A percentile compares a stretch with the other conserved stretches of the same genome.
Conservation (phyloP, 495 filamentous ascomycete genomes). For the Hypoxylon lienhwacheense region DNA sequence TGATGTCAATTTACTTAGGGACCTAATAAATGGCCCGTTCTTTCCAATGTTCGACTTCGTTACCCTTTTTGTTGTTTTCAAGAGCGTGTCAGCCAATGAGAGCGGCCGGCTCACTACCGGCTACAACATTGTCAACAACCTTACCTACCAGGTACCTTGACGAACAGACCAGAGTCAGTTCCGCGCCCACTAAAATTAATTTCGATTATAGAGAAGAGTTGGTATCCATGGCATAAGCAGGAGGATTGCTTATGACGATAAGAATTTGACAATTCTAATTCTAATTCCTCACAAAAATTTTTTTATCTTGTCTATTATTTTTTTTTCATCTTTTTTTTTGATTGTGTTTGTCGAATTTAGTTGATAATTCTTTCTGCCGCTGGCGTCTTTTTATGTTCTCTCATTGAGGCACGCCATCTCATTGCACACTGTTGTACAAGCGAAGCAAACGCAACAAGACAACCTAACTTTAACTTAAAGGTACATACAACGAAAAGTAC, state of each 20-base stretch:
- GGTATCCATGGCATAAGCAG: conserved; percentile 15
- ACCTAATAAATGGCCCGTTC: no score
- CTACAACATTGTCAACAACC: conserved; percentile 36
- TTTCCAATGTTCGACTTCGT: conserved; percentile 19
- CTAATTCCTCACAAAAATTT: conserved; percentile 4
- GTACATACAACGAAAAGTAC: no score
- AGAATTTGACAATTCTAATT: conserved; percentile 13
- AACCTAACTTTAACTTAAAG: no score
- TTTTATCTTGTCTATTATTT: background rate
- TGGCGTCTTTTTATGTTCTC: background rate
- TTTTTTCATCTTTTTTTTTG: background rate
- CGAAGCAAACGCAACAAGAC: no score
- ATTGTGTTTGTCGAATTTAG: background rate
- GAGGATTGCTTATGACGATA: conserved; percentile 17
- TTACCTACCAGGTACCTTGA: no score
- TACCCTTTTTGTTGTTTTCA: conserved; percentile 28
- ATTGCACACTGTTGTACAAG: no score
- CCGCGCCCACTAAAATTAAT: conserved; percentile 31
- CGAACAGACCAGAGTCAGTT: conserved; percentile 24
- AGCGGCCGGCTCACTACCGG: conserved; percentile 9
- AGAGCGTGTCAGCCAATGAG: conserved; percentile 18
- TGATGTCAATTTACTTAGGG: conserved; percentile 33
- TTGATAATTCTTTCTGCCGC: background rate
- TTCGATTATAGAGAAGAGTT: conserved; percentile 16
- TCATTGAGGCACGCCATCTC: background rate